Percentiles rank a stretch among this genome's conserved stretches.
Evolutionary conservation across 345 rosid species (phyloP).

Genomic region (Camelina neglecta): DNA sequence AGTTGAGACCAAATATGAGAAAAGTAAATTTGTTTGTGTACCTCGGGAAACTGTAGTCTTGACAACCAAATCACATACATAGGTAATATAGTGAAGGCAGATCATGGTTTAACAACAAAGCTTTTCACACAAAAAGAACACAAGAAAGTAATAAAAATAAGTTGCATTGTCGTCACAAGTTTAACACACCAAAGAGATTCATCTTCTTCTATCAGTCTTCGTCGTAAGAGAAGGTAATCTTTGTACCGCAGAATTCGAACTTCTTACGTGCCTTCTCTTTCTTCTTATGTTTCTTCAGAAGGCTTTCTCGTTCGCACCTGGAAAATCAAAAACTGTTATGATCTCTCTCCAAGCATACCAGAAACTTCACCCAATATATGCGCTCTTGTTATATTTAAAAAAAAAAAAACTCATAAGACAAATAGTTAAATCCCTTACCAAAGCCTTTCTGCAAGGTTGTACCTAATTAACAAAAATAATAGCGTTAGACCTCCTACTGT

Average conservation of each 20-base stretch:
- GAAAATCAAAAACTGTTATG: background rate
- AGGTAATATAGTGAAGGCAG: background rate
- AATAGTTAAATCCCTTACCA: background rate
- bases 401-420: background rate
- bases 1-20: background rate
- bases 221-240: background rate
- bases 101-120: too few species aligned
- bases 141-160: background rate
- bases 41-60: background rate
- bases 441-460: too few species aligned
- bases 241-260: background rate
- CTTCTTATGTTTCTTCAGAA: background rate
- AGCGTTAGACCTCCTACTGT: too few species aligned
- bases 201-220: background rate
- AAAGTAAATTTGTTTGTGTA: constrained; percentile 16
- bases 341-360: background rate
- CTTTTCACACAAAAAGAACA: too few species aligned
- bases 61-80: background rate
- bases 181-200: background rate
- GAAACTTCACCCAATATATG: background rate
- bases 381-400: background rate
- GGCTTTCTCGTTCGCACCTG: background rate
- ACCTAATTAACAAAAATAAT: too few species aligned
- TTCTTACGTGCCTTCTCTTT: background rate
- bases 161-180: background rate